These are phyloP conservation scores for Starmerella cellae DNA, from an alignment of 805 yeast genomes.

Conservation along the genomic window DNA sequence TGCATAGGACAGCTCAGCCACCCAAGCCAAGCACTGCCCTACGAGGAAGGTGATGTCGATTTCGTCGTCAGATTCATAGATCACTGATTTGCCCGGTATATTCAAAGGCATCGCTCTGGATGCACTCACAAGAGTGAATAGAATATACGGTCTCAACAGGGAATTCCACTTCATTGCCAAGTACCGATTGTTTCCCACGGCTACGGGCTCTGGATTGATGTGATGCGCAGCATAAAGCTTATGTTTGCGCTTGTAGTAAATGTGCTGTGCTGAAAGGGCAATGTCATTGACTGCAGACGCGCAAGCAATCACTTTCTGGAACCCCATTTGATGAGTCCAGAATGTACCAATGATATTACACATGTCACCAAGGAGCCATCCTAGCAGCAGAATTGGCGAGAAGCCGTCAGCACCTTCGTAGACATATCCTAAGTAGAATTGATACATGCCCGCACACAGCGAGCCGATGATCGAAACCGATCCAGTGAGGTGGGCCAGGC, in stretches of 20 bases:
- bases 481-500: conserved; percentile 19
- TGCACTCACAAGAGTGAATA: conserved; percentile 15
- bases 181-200: background rate
- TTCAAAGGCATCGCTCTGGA: conserved; percentile 8
- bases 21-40: conserved; percentile 22
- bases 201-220: conserved; percentile 5
- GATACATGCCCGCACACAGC: conserved; percentile 25
- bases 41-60: conserved; percentile 15
- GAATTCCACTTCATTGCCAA: conserved; percentile 14
- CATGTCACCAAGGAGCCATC: conserved; percentile 26
- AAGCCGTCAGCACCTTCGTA: conserved; percentile 24
- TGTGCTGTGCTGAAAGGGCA: conserved; percentile 20
- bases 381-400: conserved; percentile 21
- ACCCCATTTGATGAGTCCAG: conserved; percentile 24
- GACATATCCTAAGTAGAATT: conserved; percentile 21
- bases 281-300: conserved; percentile 21
- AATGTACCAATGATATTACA: conserved; percentile 25
- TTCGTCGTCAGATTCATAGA: conserved; percentile 2
- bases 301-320: conserved; percentile 23
- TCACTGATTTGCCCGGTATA: background rate
- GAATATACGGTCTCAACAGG: conserved; percentile 13
- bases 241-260: conserved; percentile 20
- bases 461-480: conserved; percentile 23
- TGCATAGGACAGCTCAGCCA: conserved; percentile 22
- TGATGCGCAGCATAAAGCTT: background rate